Evolutionary conservation across 2,329 filamentous ascomycete species (phyloP).

Genomic region (Aspergillus quadrilineatus): DNA sequence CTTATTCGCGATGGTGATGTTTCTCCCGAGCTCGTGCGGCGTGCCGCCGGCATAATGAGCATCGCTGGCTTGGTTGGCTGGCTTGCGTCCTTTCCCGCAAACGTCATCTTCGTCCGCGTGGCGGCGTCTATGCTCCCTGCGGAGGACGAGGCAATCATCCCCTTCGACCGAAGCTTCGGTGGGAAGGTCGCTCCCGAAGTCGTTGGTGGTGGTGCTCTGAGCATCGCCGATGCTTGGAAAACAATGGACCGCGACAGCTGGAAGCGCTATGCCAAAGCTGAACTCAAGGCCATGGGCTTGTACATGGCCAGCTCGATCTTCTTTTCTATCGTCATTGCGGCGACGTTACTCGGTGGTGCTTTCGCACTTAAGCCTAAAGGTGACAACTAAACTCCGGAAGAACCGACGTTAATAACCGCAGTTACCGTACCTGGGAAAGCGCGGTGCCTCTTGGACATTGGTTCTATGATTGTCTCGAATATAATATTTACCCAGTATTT

Average conservation of each 20-base stretch:
- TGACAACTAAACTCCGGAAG: background rate
- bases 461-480: too few relatives aligned
- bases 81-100: constrained; percentile 70
- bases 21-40: constrained; percentile 15
- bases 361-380: background rate
- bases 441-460: too few relatives aligned
- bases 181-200: constrained; percentile 74
- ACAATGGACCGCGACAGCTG: constrained; percentile 73
- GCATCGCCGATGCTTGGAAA: constrained; percentile 73
- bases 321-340: constrained; percentile 9
- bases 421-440: too few relatives aligned
- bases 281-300: constrained; percentile 68
- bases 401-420: too few relatives aligned
- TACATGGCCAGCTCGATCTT: constrained; percentile 47
- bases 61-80: constrained; percentile 53
- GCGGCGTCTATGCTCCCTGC: constrained; percentile 84
- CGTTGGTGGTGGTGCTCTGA: constrained; percentile 70
- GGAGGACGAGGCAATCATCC: constrained; percentile 78
- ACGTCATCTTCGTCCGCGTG: constrained; percentile 74
- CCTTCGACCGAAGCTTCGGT: constrained; percentile 83
- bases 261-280: constrained; percentile 70
- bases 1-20: background rate
- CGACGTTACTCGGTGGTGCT: constrained; percentile 13
- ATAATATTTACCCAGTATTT: too few relatives aligned
- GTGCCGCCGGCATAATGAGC: constrained; percentile 29